Evolutionary conservation across 2,329 filamentous ascomycete genomes (phyloP).

Genomic region (Penicillium oxalicum): DNA sequence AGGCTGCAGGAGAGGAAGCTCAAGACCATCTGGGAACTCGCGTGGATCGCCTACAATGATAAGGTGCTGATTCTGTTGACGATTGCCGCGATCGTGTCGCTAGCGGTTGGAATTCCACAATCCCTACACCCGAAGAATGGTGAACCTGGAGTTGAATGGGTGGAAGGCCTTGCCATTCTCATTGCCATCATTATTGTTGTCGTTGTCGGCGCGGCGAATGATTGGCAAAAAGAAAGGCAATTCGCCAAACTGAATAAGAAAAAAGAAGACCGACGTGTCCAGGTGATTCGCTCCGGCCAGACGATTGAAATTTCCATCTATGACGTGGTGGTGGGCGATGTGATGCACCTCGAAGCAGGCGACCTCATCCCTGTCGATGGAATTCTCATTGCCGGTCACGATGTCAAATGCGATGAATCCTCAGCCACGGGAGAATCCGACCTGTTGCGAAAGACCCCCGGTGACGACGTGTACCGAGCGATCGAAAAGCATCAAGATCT

Average conservation of each 20-base stretch:
- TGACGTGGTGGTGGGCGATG: constrained; percentile 67
- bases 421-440: constrained; percentile 72
- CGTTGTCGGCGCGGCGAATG: constrained; percentile 69
- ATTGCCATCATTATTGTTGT: constrained; percentile 71
- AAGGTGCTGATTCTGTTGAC: constrained; percentile 70
- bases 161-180: constrained; percentile 74
- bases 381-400: constrained; percentile 62
- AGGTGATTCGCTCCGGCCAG: constrained; percentile 68
- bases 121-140: constrained; percentile 51
- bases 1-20: constrained; percentile 61
- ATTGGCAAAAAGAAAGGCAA: constrained; percentile 76
- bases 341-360: constrained; percentile 67
- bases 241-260: constrained; percentile 76
- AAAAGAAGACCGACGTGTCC: constrained; percentile 69
- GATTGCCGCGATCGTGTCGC: constrained; percentile 64
- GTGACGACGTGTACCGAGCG: constrained; percentile 58
- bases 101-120: constrained; percentile 70
- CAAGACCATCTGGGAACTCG: constrained; percentile 63
- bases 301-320: constrained; percentile 64
- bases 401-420: constrained; percentile 66
- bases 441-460: constrained; percentile 60
- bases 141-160: constrained; percentile 64
- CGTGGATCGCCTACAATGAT: constrained; percentile 78
- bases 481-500: constrained; percentile 57
- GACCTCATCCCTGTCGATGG: constrained; percentile 67